Conservation (phyloP, 768 basidiomycete genomes). For the Collybiopsis confluens region DNA sequence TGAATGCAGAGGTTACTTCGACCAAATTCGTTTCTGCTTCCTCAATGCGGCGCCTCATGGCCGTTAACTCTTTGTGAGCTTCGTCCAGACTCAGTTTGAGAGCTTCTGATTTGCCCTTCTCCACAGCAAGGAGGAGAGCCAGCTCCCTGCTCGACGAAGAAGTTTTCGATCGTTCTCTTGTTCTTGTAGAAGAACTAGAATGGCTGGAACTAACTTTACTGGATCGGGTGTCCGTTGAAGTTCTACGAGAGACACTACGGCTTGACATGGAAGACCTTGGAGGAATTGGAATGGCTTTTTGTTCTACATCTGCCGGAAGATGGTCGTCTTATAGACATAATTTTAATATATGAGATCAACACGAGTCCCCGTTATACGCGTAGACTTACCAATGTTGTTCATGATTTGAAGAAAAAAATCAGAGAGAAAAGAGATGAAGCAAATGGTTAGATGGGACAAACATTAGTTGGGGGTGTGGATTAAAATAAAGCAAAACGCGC, state of each 20-base stretch:
- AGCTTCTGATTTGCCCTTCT: slow-evolving; percentile 30
- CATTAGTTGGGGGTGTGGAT: neutral
- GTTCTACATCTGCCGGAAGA: neutral
- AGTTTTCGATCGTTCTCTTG: slow-evolving; percentile 30
- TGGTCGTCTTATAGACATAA: slow-evolving; percentile 3
- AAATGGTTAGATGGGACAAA: neutral
- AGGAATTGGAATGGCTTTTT: neutral
- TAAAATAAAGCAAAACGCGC: neutral
- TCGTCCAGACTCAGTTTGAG: slow-evolving; percentile 34
- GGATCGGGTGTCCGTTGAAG: neutral
- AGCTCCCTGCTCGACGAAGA: slow-evolving; percentile 29
- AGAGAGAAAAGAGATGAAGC: neutral
- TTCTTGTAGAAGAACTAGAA: slow-evolving; percentile 54
- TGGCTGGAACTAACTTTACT: neutral
- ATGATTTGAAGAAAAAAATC: neutral
- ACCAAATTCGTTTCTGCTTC: slow-evolving; percentile 34
- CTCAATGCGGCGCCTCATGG: slow-evolving; percentile 41
- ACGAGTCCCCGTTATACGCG: too few relatives aligned
- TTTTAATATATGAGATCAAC: neutral
- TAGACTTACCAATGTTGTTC: neutral
- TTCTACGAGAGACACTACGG: neutral
- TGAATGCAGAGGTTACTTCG: slow-evolving; percentile 37
- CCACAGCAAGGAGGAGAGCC: slow-evolving; percentile 35
- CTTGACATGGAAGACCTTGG: slow-evolving; percentile 3
- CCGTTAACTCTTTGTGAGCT: slow-evolving; percentile 34